Conservation (phyloP, 116 monocot species). For the Zostera marina region DNA sequence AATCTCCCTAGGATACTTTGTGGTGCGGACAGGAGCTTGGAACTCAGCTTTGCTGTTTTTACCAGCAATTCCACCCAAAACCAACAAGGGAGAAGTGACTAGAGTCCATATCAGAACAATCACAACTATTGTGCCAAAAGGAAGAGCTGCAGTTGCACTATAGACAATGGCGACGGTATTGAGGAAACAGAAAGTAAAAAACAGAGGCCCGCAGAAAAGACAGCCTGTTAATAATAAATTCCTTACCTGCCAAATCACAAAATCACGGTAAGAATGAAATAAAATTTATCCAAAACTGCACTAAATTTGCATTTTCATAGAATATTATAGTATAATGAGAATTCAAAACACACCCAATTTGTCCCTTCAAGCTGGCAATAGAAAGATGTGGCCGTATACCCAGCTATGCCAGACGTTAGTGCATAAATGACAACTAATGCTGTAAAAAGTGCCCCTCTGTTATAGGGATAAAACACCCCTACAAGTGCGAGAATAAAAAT, state of each 20-base stretch:
- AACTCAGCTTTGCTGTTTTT: slow-evolving; percentile 62
- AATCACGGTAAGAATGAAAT: background rate
- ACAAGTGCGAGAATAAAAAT: slow-evolving; percentile 46
- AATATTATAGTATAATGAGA: background rate
- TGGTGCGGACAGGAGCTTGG: slow-evolving; percentile 46
- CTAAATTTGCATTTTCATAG: too few species aligned
- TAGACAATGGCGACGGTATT: slow-evolving; percentile 50
- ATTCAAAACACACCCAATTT: slow-evolving; percentile 23
- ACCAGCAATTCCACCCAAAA: slow-evolving; percentile 78
- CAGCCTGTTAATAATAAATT: slow-evolving; percentile 47
- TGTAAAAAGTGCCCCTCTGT: slow-evolving; percentile 54
- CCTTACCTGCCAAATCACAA: slow-evolving; percentile 26
- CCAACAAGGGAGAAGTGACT: slow-evolving; percentile 64
- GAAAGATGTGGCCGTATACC: slow-evolving; percentile 45
- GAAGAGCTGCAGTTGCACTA: slow-evolving; percentile 42
- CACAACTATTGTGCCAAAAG: slow-evolving; percentile 57
- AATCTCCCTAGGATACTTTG: slow-evolving; percentile 59
- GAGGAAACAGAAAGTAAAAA: slow-evolving; percentile 46
- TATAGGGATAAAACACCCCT: slow-evolving; percentile 58
- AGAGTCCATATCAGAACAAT: slow-evolving; percentile 72
- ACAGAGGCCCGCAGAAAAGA: slow-evolving; percentile 49
- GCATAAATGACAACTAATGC: slow-evolving; percentile 50
- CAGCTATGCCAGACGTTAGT: slow-evolving; percentile 51
- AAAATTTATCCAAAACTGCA: background rate
- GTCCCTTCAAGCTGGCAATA: slow-evolving; percentile 46